phyloP scores from a whole-genome alignment of 2,329 filamentous ascomycete genomes.

The Stemphylium lycopersici region DNA sequence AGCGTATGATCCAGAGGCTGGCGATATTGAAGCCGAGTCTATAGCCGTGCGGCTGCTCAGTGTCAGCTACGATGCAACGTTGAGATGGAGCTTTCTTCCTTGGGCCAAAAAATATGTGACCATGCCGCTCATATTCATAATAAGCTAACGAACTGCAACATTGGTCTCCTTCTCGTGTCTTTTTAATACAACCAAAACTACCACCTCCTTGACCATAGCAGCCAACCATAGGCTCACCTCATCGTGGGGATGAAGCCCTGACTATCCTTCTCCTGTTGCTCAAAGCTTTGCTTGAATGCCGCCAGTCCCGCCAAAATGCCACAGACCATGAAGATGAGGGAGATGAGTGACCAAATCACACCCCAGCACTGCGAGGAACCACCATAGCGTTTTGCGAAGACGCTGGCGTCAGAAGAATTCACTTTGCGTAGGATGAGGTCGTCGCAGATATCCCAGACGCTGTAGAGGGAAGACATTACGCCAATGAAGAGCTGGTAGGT shows the following conservation, averaged over 20 bases:
- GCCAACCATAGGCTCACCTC: neutral
- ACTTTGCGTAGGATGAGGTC: constrained; percentile 81
- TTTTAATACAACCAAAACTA: too few relatives aligned
- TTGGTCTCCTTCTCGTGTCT: too few relatives aligned
- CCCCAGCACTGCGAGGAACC: constrained; percentile 84
- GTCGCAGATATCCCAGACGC: constrained; percentile 85
- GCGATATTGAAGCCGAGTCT: too few relatives aligned
- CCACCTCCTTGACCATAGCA: too few relatives aligned
- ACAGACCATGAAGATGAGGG: constrained; percentile 71
- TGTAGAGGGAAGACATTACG: constrained; percentile 81
- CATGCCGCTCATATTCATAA: too few relatives aligned
- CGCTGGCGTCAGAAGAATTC: constrained; percentile 78
- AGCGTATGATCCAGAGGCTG: too few relatives aligned
- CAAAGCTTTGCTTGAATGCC: constrained; percentile 73
- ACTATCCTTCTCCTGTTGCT: constrained; percentile 71
- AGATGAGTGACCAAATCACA: constrained; percentile 77
- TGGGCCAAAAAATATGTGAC: too few relatives aligned
- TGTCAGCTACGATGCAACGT: too few relatives aligned
- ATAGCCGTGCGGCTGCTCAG: too few relatives aligned
- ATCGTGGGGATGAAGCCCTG: constrained; percentile 66
- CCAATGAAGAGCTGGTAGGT: constrained; percentile 71
- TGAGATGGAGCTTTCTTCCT: too few relatives aligned
- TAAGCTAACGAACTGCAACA: too few relatives aligned
- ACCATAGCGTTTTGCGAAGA: constrained; percentile 78
- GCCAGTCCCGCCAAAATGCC: constrained; percentile 79